A percentile compares a stretch with the other conserved stretches of the same genome.
Evolutionary conservation across 805 yeast species (phyloP).

Genomic region (Suhomyces sp.): DNA sequence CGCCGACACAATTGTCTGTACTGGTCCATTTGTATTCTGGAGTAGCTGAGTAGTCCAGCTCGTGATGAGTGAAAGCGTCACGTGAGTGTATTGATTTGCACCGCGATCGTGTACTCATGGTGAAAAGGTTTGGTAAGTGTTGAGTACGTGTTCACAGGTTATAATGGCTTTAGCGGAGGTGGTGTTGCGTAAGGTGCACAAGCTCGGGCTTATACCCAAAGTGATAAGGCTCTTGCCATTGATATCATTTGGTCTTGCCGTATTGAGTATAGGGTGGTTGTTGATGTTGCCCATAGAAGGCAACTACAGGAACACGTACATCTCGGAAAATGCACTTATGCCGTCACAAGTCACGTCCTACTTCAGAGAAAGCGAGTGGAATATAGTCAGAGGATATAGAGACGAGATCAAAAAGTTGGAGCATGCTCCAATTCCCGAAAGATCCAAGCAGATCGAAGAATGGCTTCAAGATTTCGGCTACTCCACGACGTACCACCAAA

Average conservation of each 20-base stretch:
- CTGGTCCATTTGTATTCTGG: background rate
- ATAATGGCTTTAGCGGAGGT: conserved; percentile 46
- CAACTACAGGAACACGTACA: conserved; percentile 76
- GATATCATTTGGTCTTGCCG: conserved; percentile 32
- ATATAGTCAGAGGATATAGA: conserved; percentile 80
- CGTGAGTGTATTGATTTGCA: background rate
- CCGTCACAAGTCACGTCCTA: conserved; percentile 94
- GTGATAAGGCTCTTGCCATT: conserved; percentile 30
- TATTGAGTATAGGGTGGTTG: conserved; percentile 44
- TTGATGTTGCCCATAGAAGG: conserved; percentile 73
- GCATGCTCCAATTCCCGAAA: conserved; percentile 21
- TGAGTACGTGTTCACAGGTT: background rate
- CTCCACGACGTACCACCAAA: conserved; percentile 46
- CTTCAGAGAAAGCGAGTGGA: conserved; percentile 94
- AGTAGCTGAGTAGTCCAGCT: background rate
- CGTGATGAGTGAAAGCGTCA: background rate
- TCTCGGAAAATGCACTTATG: conserved; percentile 93
- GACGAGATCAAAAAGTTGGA: conserved; percentile 48
- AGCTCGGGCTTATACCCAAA: conserved; percentile 39
- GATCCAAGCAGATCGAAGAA: conserved; percentile 45
- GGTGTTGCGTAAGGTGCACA: conserved; percentile 36
- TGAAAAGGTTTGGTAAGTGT: background rate
- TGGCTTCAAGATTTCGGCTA: conserved; percentile 77
- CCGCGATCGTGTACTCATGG: background rate
- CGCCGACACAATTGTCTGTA: conserved; percentile 24